Evolutionary conservation across 2,329 filamentous ascomycete species (phyloP).

Genomic region (Neocucurbitaria cava): DNA sequence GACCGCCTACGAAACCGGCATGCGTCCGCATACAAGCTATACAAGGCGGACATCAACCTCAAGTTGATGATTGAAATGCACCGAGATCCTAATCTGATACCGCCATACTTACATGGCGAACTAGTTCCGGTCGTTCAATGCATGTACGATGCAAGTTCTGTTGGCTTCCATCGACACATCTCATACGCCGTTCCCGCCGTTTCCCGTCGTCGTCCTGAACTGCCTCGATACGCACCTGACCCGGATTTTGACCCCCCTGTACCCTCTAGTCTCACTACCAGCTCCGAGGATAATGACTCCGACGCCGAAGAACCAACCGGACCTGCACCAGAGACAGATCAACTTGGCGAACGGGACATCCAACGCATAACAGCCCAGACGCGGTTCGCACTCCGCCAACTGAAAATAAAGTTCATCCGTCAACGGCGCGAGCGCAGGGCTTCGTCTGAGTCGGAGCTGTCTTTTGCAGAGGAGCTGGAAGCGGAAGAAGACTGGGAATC

Average conservation of each 20-base stretch:
- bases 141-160: slow-evolving; percentile 56
- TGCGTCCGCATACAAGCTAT: slow-evolving; percentile 33
- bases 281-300: too few relatives aligned
- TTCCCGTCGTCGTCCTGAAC: too few relatives aligned
- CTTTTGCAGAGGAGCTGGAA: neutral
- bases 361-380: slow-evolving; percentile 14
- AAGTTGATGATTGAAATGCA: slow-evolving; percentile 36
- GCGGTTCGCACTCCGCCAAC: slow-evolving; percentile 8
- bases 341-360: slow-evolving; percentile 27
- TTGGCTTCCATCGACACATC: slow-evolving; percentile 36
- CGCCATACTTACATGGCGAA: slow-evolving; percentile 43
- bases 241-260: too few relatives aligned
- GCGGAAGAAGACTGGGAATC: slow-evolving; percentile 3
- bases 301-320: too few relatives aligned
- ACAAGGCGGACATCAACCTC: slow-evolving; percentile 35
- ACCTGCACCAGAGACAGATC: slow-evolving; percentile 31
- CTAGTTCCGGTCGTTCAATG: slow-evolving; percentile 25
- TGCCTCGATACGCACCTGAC: too few relatives aligned
- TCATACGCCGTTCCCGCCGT: neutral
- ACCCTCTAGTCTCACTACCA: too few relatives aligned
- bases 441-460: neutral
- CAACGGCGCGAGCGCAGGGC: neutral
- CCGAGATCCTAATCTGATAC: slow-evolving; percentile 29
- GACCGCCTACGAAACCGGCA: slow-evolving; percentile 37
- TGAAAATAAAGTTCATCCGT: slow-evolving; percentile 17